Evolutionary conservation across 1,284 basidiomycete species (phyloP).

Genomic region (Ustilago sp.): DNA sequence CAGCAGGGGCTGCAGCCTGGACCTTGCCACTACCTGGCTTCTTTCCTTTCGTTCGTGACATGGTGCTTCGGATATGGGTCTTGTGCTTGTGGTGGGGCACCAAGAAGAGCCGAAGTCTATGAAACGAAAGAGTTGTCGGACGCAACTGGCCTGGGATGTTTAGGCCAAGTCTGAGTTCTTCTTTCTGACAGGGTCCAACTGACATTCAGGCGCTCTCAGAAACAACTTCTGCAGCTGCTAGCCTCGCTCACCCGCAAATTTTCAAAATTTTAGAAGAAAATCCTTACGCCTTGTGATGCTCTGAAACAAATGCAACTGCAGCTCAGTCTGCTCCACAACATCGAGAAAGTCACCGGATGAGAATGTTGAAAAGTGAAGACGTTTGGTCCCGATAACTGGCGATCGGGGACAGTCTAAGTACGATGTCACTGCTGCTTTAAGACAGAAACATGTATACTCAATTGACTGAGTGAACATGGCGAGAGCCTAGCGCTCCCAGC

Average conservation of each 20-base stretch:
- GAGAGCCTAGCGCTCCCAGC: no score
- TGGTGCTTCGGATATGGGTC: constrained; percentile 5
- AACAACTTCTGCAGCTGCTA: constrained; percentile 2
- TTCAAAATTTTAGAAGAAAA: constrained; percentile 43
- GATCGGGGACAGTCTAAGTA: no score
- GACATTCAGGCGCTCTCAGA: constrained; percentile 1
- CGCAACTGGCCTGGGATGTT: not conserved
- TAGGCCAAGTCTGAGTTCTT: constrained; percentile 4
- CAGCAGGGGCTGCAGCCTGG: not conserved
- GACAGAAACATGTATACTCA: no score
- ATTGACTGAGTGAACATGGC: no score
- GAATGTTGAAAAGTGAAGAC: no score
- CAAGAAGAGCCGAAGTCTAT: not conserved
- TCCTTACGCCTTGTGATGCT: not conserved
- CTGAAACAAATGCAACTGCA: not conserved
- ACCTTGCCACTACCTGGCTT: constrained; percentile 22
- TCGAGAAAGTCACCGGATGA: constrained; percentile 7
- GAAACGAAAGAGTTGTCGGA: not conserved
- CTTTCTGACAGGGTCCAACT: constrained; percentile 7
- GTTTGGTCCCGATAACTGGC: no score
- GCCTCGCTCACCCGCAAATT: constrained; percentile 4
- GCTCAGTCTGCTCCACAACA: constrained; percentile 30
- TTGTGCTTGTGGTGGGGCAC: not conserved
- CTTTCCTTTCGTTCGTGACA: constrained; percentile 42
- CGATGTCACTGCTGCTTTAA: no score